Base-by-base conservation (phyloP, 1,284 basidiomycete species). In the Sporisorium iseilematis-ciliati region DNA sequence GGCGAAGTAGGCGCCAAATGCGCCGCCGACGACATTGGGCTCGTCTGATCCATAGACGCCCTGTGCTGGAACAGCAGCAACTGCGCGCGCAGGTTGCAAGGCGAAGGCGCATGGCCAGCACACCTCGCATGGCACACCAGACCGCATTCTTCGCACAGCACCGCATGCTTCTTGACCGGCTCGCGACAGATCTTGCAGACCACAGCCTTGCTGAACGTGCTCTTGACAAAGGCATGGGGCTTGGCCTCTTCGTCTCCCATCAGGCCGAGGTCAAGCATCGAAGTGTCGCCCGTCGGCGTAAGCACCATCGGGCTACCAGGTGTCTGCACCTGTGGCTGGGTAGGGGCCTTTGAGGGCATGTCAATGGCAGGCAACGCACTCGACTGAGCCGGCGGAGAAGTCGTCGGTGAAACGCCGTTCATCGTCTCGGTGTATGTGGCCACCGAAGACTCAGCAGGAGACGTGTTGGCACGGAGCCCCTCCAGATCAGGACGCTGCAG, bases 121-220 rank as follows among this genome's bases (percentile, higher is more conserved):
- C 95, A 97, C 76, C 91, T 90, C 8, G 90, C 87, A 84, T 97
- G 95, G 20, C 92, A 91, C 68, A 97, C 93, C 64, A 97, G 89
- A 64, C 91, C 94, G 86, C 95, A 97, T 77, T 92, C 90, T 59
- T 92, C 91, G 84, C 95, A 97, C 16, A 97, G 88, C 3, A 95
- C 91, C 0, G 93, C 94, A 66, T 89, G 91, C 86, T 92, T 94
- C 88, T 93, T 94, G 78, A 94, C 92, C 64, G 89, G 89, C 57
- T 89, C 87, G 62, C 91, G 88, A 84, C 95, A 97, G 20, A 97
- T 91, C 51, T 92, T 89, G 87, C 95, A 97, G 12, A 89, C 87
- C 86, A 97, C 92, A 25, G 93, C 94, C 88, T 95, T 95, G 82
- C 91, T 91, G 85, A 97, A 97, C 3, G 92, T 92, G 2, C 93